Evolutionary conservation across 2,329 filamentous ascomycete genomes (phyloP), one percentile per base, ranked within the genome.

Genomic region (Escovopsis sp.): DNA sequence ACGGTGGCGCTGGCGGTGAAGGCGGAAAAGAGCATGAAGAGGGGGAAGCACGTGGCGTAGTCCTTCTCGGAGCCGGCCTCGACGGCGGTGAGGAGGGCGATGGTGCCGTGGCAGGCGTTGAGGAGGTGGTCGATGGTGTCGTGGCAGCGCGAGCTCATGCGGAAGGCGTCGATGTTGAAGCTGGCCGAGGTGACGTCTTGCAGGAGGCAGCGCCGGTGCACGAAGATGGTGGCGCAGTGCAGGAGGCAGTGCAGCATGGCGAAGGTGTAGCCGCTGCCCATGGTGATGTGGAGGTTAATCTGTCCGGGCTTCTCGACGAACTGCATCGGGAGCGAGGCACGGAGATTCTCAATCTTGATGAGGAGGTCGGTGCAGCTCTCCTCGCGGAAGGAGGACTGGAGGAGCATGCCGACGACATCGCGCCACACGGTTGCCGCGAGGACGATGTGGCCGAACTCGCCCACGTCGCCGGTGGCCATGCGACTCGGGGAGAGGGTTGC

Each of bases 11-110:
- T 70, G 2, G 70, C 68, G 0, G 70, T 74, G 41, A 76, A 76
- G 34, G 70, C 66, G 0, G 70, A 69, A 49, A 76, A 76, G 11
- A 75, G 58, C 71, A 76, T 75, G 41, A 73, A 72, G 36, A 76
- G 70, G 27, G 71, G 71, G 53, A 74, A 72, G 51, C 66, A 72
- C n/a, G 68, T 57, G n/a, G 66, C 60, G 17, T 61, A 58, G 36
- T 74, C 68, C 55, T 74, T 74, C 35, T 75, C 70, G 1, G 64
- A 58, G 9, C 69, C 68, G 10, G 60, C 52, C 51, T 75, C 70
- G 3, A 76, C 63, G 2, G 70, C 65, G 4, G 63, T 58, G 15
- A 75, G 57, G 36, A 73, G 62, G 5, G 65, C 62, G 33, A 73
- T 67, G 40, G 72, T 71, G 49, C 62, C 67, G 45, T 75, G 71